These are phyloP conservation scores for Boletus speciosus DNA, from an alignment of 768 basidiomycete species.

Conservation along the genomic window DNA sequence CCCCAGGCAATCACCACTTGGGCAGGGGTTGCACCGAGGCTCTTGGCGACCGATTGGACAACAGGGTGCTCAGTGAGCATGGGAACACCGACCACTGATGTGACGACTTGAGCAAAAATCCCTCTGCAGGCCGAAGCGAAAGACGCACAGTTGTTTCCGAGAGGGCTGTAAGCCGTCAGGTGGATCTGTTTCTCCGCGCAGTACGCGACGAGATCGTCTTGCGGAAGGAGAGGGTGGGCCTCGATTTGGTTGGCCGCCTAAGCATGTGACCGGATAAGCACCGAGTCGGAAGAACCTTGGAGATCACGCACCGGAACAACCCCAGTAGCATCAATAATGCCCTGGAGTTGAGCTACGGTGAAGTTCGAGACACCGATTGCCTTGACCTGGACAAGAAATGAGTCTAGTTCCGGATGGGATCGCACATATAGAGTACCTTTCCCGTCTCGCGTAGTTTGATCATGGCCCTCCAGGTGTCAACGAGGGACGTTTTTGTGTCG, in stretches of 20 bases:
- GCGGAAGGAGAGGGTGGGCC: constrained; percentile 75
- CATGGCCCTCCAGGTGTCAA: constrained; percentile 83
- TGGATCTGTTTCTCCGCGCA: constrained; percentile 69
- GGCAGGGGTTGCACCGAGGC: constrained; percentile 63
- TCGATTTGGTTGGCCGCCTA: constrained; percentile 77
- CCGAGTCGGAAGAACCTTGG: background rate
- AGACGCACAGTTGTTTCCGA: constrained; percentile 72
- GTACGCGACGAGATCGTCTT: constrained; percentile 68
- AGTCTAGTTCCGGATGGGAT: background rate
- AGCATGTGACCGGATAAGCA: background rate
- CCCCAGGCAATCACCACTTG: constrained; percentile 87
- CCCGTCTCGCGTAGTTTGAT: constrained; percentile 60
- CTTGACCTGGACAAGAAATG: constrained; percentile 43
- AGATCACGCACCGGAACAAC: constrained; percentile 58
- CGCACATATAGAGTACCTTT: constrained; percentile 47
- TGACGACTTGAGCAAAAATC: background rate
- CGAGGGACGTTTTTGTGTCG: constrained; percentile 57
- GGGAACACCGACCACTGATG: constrained; percentile 54
- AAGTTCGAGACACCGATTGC: constrained; percentile 85
- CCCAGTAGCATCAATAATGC: constrained; percentile 64
- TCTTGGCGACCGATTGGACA: constrained; percentile 60
- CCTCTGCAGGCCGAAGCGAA: background rate
- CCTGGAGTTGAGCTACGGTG: constrained; percentile 59
- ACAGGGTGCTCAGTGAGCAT: constrained; percentile 65
- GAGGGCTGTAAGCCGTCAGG: constrained; percentile 67